Conservation (phyloP, 441 rosid species). For the Francoa sonchifolia region DNA sequence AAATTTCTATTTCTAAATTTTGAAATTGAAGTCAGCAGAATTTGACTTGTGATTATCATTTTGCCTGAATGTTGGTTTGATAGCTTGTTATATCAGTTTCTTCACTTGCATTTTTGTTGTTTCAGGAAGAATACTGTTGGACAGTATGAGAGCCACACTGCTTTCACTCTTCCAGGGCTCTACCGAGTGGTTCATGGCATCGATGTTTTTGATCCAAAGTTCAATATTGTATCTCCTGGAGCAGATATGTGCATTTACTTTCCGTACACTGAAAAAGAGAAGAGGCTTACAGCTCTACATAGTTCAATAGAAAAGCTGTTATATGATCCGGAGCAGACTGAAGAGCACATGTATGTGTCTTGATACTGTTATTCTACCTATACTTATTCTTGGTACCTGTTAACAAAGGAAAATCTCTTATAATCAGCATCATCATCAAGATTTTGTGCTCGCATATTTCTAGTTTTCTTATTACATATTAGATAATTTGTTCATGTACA, state of each 20-base stretch:
- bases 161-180: slow-evolving; percentile 90
- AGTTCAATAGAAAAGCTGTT: slow-evolving; percentile 68
- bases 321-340: slow-evolving; percentile 60
- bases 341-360: slow-evolving; percentile 54
- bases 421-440: too few relatives aligned
- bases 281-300: slow-evolving; percentile 71
- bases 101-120: slow-evolving; percentile 8
- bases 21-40: slow-evolving; percentile 9
- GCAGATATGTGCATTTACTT: slow-evolving; percentile 86
- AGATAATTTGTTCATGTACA: neutral
- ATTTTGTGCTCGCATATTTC: too few relatives aligned
- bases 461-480: neutral
- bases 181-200: slow-evolving; percentile 85
- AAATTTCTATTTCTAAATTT: too few relatives aligned
- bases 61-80: neutral
- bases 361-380: neutral
- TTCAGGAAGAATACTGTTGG: slow-evolving; percentile 86
- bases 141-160: slow-evolving; percentile 83
- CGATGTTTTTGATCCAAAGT: slow-evolving; percentile 90
- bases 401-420: too few relatives aligned
- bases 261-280: slow-evolving; percentile 44
- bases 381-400: too few relatives aligned
- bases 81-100: slow-evolving; percentile 3
- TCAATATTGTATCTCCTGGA: slow-evolving; percentile 91
- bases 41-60: too few relatives aligned